Evolutionary conservation across 352 stramenopile genomes (phyloP).

Genomic region (Saprolegnia parasitica): DNA sequence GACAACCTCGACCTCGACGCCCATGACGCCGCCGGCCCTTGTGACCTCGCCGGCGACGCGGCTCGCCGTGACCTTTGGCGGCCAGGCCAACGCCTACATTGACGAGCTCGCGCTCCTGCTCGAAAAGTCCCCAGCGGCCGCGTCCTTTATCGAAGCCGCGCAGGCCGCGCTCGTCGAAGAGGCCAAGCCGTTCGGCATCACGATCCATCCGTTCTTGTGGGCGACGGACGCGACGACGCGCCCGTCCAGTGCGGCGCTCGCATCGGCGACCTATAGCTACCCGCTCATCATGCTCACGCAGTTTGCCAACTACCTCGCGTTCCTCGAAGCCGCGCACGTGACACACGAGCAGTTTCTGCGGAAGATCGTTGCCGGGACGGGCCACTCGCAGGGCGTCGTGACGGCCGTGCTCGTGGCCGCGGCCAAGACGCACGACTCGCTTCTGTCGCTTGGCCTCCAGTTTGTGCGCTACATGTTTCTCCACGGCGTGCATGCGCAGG

Average conservation of each 20-base stretch:
- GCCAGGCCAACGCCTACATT: slow-evolving; percentile 23
- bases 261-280: slow-evolving; percentile 66
- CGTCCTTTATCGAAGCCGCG: slow-evolving; percentile 17
- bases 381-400: slow-evolving; percentile 78
- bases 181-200: slow-evolving; percentile 27
- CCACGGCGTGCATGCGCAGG: slow-evolving; percentile 69
- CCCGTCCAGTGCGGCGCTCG: slow-evolving; percentile 32
- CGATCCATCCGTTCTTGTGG: slow-evolving; percentile 29
- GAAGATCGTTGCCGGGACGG: slow-evolving; percentile 41
- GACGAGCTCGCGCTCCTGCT: slow-evolving; percentile 21
- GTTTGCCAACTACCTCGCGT: slow-evolving; percentile 67
- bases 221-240: slow-evolving; percentile 12
- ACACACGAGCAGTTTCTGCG: slow-evolving; percentile 56
- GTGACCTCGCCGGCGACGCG: slow-evolving; percentile 3
- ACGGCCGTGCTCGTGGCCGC: slow-evolving; percentile 60
- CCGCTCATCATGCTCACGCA: slow-evolving; percentile 71
- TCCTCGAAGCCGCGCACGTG: slow-evolving; percentile 47
- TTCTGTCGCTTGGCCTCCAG: slow-evolving; percentile 41
- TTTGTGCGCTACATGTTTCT: slow-evolving; percentile 78
- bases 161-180: slow-evolving; percentile 27
- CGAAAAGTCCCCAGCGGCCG: slow-evolving; percentile 20
- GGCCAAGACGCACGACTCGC: slow-evolving; percentile 49
- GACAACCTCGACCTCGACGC: not conserved
- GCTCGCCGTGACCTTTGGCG: slow-evolving; percentile 24
- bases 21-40: not conserved